Conservation (phyloP, 2,329 filamentous ascomycete genomes). For the Fusarium sp. region DNA sequence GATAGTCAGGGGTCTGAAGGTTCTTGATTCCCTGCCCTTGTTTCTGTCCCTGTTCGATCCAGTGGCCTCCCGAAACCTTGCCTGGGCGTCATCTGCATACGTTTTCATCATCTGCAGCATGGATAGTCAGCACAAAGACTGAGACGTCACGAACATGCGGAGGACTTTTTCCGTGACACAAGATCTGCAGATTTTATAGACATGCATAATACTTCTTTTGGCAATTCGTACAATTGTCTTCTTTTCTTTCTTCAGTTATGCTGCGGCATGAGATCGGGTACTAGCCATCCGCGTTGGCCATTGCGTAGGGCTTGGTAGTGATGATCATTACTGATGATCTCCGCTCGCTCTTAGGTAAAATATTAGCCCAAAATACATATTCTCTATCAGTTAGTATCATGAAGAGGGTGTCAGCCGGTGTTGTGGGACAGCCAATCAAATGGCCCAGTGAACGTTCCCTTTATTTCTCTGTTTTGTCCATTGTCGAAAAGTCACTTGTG, state of each 20-base stretch:
- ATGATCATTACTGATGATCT: background rate
- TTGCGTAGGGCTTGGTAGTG: slow-evolving; percentile 1
- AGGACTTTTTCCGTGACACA: slow-evolving; percentile 1
- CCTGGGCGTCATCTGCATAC: slow-evolving; percentile 12
- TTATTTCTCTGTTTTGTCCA: background rate
- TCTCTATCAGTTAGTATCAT: background rate
- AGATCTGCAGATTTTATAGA: background rate
- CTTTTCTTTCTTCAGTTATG: background rate
- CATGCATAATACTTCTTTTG: background rate
- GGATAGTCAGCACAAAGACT: background rate
- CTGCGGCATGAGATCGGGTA: background rate
- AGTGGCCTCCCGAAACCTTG: slow-evolving; percentile 4
- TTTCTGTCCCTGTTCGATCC: background rate
- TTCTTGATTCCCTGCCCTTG: background rate
- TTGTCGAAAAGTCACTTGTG: background rate
- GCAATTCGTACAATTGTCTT: background rate
- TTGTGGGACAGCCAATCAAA: background rate
- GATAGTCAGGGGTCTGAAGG: slow-evolving; percentile 26
- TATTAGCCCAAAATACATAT: background rate
- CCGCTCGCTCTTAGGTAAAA: background rate
- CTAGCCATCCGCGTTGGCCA: background rate
- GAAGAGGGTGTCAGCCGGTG: background rate
- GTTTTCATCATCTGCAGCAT: slow-evolving; percentile 4
- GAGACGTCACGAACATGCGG: background rate
- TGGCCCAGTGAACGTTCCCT: background rate